A percentile compares a stretch with the other conserved stretches of the same genome.
Evolutionary conservation across 2,329 filamentous ascomycete species (phyloP).

Genomic region (Calonectria crousiana): DNA sequence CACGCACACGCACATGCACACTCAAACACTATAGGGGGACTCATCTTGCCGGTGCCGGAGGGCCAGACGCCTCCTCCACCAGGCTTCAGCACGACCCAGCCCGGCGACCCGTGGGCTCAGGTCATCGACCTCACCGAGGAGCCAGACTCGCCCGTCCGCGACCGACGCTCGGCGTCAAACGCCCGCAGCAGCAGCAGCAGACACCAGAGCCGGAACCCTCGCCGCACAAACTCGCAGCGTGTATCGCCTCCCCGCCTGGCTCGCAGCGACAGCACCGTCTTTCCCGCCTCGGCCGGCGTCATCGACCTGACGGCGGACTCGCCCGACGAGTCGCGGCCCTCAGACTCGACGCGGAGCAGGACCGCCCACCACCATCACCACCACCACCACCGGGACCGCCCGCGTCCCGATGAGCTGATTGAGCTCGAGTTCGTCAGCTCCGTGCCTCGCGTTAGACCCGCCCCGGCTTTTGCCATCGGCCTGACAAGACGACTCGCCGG

Average conservation of each 20-base stretch:
- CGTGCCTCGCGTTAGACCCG: constrained; percentile 24
- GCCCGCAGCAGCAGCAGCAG: constrained; percentile 19
- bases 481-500: constrained; percentile 44
- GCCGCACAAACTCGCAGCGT: constrained; percentile 56
- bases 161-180: constrained; percentile 46
- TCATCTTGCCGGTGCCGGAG: not conserved
- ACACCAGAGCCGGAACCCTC: constrained; percentile 49
- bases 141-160: constrained; percentile 59
- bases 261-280: constrained; percentile 59
- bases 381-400: constrained; percentile 11
- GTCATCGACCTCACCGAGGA: constrained; percentile 66
- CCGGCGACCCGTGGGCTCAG: not conserved
- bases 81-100: constrained; percentile 13
- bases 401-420: constrained; percentile 39
- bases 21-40: not conserved
- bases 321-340: constrained; percentile 48
- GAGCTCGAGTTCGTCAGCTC: constrained; percentile 40
- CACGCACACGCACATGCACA: constrained; percentile 15
- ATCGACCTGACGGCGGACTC: constrained; percentile 67
- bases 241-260: constrained; percentile 57
- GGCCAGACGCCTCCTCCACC: not conserved
- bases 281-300: constrained; percentile 50
- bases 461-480: constrained; percentile 36
- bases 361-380: not conserved
- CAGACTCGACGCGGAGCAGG: constrained; percentile 32